Evolutionary conservation across 202 grass and related monocot genomes (phyloP).

Genomic region (Hordeum pubiflorum): DNA sequence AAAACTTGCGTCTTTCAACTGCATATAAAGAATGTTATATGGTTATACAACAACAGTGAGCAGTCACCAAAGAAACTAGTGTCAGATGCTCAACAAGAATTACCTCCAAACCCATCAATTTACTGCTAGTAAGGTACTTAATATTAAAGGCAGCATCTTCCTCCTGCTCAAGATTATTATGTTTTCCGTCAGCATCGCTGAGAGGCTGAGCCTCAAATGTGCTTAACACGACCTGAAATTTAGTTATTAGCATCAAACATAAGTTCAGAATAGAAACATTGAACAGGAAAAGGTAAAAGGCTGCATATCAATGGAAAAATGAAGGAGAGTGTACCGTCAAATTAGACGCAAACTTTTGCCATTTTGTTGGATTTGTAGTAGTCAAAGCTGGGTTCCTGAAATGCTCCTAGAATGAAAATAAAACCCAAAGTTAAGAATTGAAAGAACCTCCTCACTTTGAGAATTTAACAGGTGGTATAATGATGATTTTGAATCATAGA

Average conservation of each 20-base stretch:
- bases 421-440: conserved; percentile 5
- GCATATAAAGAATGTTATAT: conserved; percentile 23
- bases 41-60: background rate
- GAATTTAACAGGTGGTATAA: background rate
- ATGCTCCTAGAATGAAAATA: conserved; percentile 55
- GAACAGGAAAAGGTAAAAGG: conserved; percentile 9
- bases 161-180: conserved; percentile 73
- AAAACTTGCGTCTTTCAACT: conserved; percentile 97
- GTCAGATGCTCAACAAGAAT: conserved; percentile 12
- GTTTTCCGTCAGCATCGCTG: conserved; percentile 80
- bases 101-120: conserved; percentile 99
- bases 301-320: background rate
- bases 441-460: background rate
- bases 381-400: conserved; percentile 79
- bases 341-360: conserved; percentile 84
- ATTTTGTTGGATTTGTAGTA: conserved; percentile 48
- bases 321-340: conserved; percentile 43
- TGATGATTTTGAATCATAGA: background rate
- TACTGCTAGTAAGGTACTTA: conserved; percentile 97
- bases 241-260: conserved; percentile 10
- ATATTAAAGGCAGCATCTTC: conserved; percentile 90
- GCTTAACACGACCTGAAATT: conserved; percentile 72
- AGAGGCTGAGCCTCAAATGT: conserved; percentile 99
- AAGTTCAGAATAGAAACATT: conserved; percentile 1
- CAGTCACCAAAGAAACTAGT: background rate